These are phyloP conservation scores for Pythium rhizo-oryzae DNA, from an alignment of 352 stramenopile species.

Conservation along the genomic window DNA sequence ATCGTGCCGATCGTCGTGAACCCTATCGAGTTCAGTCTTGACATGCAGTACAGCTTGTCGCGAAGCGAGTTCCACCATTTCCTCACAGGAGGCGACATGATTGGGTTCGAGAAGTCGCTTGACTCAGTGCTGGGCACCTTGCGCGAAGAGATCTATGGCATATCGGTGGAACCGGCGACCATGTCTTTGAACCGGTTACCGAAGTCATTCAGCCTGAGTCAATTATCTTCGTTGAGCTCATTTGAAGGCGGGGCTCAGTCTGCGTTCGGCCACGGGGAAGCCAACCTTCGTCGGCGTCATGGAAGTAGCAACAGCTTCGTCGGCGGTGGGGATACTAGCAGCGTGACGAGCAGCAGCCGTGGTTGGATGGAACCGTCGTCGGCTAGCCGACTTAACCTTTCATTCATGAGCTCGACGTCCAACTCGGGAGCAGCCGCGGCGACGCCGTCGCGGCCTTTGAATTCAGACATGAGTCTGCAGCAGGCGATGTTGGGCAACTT, in stretches of 20 bases:
- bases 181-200: slow-evolving; percentile 14
- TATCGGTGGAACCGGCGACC: slow-evolving; percentile 38
- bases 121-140: slow-evolving; percentile 56
- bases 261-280: slow-evolving; percentile 15
- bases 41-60: slow-evolving; percentile 81
- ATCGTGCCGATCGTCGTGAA: slow-evolving; percentile 80
- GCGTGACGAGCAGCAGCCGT: slow-evolving; percentile 13
- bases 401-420: slow-evolving; percentile 22
- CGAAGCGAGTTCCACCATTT: slow-evolving; percentile 85
- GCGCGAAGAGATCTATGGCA: slow-evolving; percentile 71
- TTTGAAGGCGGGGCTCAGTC: neutral
- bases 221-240: slow-evolving; percentile 27
- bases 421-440: neutral
- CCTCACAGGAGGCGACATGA: slow-evolving; percentile 76
- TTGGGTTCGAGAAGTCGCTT: slow-evolving; percentile 71
- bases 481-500: slow-evolving; percentile 80
- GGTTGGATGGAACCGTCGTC: slow-evolving; percentile 14
- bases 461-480: slow-evolving; percentile 70
- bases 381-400: slow-evolving; percentile 13
- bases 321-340: slow-evolving; percentile 15
- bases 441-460: slow-evolving; percentile 40
- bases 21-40: slow-evolving; percentile 60
- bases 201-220: slow-evolving; percentile 28
- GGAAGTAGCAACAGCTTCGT: slow-evolving; percentile 20
- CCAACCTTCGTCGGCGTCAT: slow-evolving; percentile 24